Base-by-base conservation (phyloP, 768 basidiomycete genomes). In the Pleurotus tuber-regium region DNA sequence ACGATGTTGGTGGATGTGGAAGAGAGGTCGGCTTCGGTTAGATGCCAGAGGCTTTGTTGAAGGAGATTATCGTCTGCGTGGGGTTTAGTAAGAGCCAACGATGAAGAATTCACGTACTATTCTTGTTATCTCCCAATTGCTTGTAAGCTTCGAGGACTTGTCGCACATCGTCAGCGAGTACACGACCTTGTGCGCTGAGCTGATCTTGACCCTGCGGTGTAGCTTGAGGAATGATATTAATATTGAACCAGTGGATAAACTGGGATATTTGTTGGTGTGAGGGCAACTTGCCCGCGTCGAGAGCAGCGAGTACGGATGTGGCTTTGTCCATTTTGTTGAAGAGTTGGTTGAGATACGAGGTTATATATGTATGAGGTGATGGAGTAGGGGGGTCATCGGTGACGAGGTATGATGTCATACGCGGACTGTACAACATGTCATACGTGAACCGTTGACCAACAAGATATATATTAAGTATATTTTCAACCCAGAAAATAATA, bases 221-320 rank as follows among this genome's bases (percentile, higher is more conserved):
- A 19, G 74, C 65, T 33, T 74, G 70, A 6, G 80, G 64, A 52
- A 84, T 67, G 8, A 75, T 70, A 29, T 78, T 71, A 10, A 71
- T 60, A 33, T 81, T 78, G 40, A 80, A 59, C 73, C 75, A 82
- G 60, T 86, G 79, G 56, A 86, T 73, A 59, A 76, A 72, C 0
- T 61, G 60, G 54, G 73, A 73, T 31, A 79, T 57, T 60, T 89
- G 87, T 24, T 76, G 64, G 9, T 86, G 82, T 1, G 73, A 74
- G 14, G 87, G 87, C 3, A 87, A 69, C 61, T 89, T 89, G 18
- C 85, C 85, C 14, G 86, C 85, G 55, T 82, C 76, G 58, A 89
- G 66, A 6, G 87, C 87, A 41, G 84, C 87, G 51, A 84, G 62
- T 21, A 87, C 59, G 30, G 83, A 82, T 14, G 83, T 72, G 42